Conservation (phyloP, 768 basidiomycete genomes). For the Leccinum arenicola region DNA sequence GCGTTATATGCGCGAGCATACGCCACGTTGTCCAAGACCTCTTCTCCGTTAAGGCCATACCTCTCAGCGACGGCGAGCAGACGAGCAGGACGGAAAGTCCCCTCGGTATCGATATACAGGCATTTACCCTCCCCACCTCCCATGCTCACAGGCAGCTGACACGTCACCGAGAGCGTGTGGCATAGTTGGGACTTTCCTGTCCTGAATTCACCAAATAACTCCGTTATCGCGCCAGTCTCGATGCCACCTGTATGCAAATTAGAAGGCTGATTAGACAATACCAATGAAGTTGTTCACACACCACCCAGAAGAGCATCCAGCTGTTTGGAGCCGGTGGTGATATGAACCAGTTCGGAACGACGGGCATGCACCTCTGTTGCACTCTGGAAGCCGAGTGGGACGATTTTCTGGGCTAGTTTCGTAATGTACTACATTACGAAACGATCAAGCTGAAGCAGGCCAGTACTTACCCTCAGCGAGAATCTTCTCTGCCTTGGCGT, state of each 20-base stretch:
- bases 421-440: slow-evolving; percentile 6
- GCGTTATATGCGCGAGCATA: slow-evolving; percentile 99
- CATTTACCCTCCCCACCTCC: slow-evolving; percentile 99
- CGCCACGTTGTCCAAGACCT: slow-evolving; percentile 96
- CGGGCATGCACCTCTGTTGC: slow-evolving; percentile 97
- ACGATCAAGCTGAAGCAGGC: background rate
- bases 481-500: slow-evolving; percentile 97
- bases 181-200: slow-evolving; percentile 99
- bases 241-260: slow-evolving; percentile 67
- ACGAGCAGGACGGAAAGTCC: slow-evolving; percentile 96
- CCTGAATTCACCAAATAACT: slow-evolving; percentile 97
- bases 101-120: slow-evolving; percentile 98
- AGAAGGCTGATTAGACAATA: slow-evolving; percentile 7
- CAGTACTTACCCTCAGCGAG: slow-evolving; percentile 71
- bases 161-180: slow-evolving; percentile 97
- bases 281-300: slow-evolving; percentile 26
- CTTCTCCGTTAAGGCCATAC: slow-evolving; percentile 95
- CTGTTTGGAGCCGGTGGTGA: slow-evolving; percentile 95
- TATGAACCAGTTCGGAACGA: slow-evolving; percentile 91
- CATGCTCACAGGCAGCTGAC: slow-evolving; percentile 95
- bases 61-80: slow-evolving; percentile 93
- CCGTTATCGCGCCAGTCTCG: slow-evolving; percentile 97
- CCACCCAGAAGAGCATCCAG: slow-evolving; percentile 95
- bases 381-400: slow-evolving; percentile 96
- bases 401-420: slow-evolving; percentile 81